phyloP scores from a whole-genome alignment of 495 filamentous ascomycete genomes.

The Hyaloscypha bicolor region DNA sequence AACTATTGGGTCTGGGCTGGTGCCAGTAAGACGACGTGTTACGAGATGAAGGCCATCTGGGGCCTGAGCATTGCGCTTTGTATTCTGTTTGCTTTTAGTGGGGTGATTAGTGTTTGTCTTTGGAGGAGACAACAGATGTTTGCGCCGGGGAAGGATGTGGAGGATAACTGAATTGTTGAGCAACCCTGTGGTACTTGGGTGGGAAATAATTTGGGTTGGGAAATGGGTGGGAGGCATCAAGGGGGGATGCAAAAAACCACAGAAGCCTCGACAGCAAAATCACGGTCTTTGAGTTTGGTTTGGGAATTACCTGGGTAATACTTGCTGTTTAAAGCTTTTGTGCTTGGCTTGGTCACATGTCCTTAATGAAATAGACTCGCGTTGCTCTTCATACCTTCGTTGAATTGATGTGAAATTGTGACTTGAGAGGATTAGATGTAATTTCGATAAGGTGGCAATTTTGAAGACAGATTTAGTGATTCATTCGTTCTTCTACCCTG shows the following conservation, averaged over 20 bases:
- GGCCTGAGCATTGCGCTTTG: slow-evolving; percentile 83
- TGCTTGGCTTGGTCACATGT: slow-evolving; percentile 10
- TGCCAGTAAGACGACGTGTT: slow-evolving; percentile 70
- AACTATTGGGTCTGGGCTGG: slow-evolving; percentile 64
- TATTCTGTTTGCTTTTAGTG: slow-evolving; percentile 71
- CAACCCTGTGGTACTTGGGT: background rate
- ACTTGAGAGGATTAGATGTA: background rate
- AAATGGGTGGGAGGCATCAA: background rate
- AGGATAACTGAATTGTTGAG: slow-evolving; percentile 24
- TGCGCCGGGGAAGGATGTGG: slow-evolving; percentile 38
- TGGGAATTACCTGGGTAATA: slow-evolving; percentile 13
- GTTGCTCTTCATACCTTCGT: slow-evolving; percentile 3
- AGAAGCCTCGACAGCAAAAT: slow-evolving; percentile 17
- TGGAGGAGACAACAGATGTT: slow-evolving; percentile 25
- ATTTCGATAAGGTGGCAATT: background rate
- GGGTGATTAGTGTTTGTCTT: slow-evolving; percentile 29
- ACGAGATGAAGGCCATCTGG: slow-evolving; percentile 88
- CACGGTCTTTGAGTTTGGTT: background rate
- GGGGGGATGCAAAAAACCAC: background rate
- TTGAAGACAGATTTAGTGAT: background rate
- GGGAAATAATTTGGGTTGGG: slow-evolving; percentile 1
- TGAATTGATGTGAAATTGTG: background rate
- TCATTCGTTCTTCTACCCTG: background rate
- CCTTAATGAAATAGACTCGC: slow-evolving; percentile 23
- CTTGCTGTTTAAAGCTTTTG: background rate